These are phyloP conservation scores for Orbilia quercus DNA, from an alignment of 2,329 filamentous ascomycete species.

Conservation along the genomic window DNA sequence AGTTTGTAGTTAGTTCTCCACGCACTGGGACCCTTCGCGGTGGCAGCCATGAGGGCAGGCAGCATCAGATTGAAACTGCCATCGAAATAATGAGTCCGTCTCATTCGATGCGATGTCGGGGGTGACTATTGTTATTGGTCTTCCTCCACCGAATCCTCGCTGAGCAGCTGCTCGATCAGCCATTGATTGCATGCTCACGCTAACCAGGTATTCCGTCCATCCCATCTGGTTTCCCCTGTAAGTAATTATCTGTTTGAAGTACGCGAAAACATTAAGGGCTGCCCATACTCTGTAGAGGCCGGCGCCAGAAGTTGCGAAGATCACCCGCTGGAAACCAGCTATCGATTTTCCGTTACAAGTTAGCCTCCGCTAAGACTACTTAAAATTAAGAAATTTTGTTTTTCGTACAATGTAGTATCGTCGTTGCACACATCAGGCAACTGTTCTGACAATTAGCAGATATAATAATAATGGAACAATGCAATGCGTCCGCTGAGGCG, in stretches of 20 bases:
- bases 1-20: slow-evolving; percentile 21
- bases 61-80: slow-evolving; percentile 32
- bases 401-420: slow-evolving; percentile 39
- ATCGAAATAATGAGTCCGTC: slow-evolving; percentile 41
- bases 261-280: neutral
- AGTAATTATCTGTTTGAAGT: neutral
- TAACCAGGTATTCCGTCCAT: slow-evolving; percentile 40
- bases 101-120: slow-evolving; percentile 47
- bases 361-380: no score
- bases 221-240: slow-evolving; percentile 16
- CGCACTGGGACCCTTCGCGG: slow-evolving; percentile 26
- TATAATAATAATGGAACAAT: no score
- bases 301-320: slow-evolving; percentile 41
- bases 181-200: slow-evolving; percentile 48
- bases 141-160: slow-evolving; percentile 35
- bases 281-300: slow-evolving; percentile 34
- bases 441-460: slow-evolving; percentile 3
- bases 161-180: slow-evolving; percentile 33
- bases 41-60: slow-evolving; percentile 44
- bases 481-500: no score
- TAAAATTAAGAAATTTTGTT: no score
- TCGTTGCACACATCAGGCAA: slow-evolving; percentile 47
- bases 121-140: slow-evolving; percentile 34
- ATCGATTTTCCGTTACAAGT: neutral
- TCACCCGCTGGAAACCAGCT: slow-evolving; percentile 48